Conservation (phyloP, 495 filamentous ascomycete genomes). For the Neurospora tetrasperma region DNA sequence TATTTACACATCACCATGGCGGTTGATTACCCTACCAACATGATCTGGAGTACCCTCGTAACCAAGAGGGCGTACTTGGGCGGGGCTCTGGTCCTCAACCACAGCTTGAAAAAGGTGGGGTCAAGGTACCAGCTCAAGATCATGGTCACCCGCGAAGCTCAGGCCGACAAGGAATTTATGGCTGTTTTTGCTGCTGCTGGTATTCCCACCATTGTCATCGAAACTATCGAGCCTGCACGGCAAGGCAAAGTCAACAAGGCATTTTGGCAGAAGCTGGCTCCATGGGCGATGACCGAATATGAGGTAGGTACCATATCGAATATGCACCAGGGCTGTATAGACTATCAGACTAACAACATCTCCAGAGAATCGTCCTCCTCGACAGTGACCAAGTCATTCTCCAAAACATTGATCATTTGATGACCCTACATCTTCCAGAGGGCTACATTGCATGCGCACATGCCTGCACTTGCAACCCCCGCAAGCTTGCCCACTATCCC, state of each 20-base stretch:
- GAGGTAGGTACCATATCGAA: constrained; percentile 16
- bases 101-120: constrained; percentile 23
- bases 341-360: not conserved
- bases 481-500: constrained; percentile 28
- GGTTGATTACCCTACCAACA: constrained; percentile 10
- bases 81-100: constrained; percentile 28
- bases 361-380: constrained; percentile 30
- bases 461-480: constrained; percentile 30
- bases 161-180: constrained; percentile 30
- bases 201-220: constrained; percentile 30
- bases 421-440: constrained; percentile 25
- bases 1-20: not conserved
- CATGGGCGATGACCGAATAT: constrained; percentile 32
- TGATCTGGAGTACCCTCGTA: constrained; percentile 33
- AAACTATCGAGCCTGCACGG: constrained; percentile 28
- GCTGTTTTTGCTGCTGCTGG: constrained; percentile 27
- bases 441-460: constrained; percentile 27
- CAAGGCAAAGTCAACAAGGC: constrained; percentile 31
- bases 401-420: constrained; percentile 33
- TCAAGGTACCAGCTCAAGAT: constrained; percentile 31
- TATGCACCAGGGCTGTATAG: not conserved
- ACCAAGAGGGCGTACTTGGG: constrained; percentile 32
- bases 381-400: constrained; percentile 32
- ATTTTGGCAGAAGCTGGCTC: constrained; percentile 34
- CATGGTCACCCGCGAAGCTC: constrained; percentile 31